These are phyloP conservation scores for Lentinus tigrinus DNA, from an alignment of 768 basidiomycete genomes.

Conservation along the genomic window DNA sequence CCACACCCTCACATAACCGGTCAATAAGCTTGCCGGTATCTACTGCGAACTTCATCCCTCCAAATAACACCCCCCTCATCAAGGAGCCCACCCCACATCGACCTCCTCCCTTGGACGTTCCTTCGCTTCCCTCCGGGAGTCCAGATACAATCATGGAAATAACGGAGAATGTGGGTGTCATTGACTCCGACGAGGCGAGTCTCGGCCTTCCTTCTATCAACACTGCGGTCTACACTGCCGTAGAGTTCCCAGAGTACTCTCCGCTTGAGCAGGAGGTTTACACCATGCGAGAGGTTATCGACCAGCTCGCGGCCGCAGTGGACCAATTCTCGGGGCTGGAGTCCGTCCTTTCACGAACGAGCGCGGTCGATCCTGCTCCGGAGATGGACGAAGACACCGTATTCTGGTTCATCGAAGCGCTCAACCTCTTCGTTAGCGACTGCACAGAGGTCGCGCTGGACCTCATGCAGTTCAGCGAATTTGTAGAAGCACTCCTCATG, in stretches of 20 bases:
- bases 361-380: not conserved
- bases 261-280: slow-evolving; percentile 17
- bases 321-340: slow-evolving; percentile 9
- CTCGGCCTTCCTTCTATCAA: slow-evolving; percentile 2
- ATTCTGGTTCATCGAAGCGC: slow-evolving; percentile 16
- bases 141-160: not conserved
- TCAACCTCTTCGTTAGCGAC: slow-evolving; percentile 13
- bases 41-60: slow-evolving; percentile 6
- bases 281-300: slow-evolving; percentile 15
- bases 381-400: slow-evolving; percentile 12
- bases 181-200: not conserved
- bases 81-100: slow-evolving; percentile 5
- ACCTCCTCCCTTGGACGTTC: not conserved
- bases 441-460: slow-evolving; percentile 14
- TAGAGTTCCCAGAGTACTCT: slow-evolving; percentile 14
- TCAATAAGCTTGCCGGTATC: slow-evolving; percentile 11
- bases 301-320: slow-evolving; percentile 11
- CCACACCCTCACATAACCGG: slow-evolving; percentile 9
- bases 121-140: slow-evolving; percentile 1
- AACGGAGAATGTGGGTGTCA: not conserved
- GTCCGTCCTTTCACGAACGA: not conserved
- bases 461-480: slow-evolving; percentile 12
- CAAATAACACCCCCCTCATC: slow-evolving; percentile 6
- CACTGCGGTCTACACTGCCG: slow-evolving; percentile 7
- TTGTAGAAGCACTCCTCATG: slow-evolving; percentile 8